Base-by-base conservation (phyloP, 306 rosid genomes). In the Trifolium fragiferum region DNA sequence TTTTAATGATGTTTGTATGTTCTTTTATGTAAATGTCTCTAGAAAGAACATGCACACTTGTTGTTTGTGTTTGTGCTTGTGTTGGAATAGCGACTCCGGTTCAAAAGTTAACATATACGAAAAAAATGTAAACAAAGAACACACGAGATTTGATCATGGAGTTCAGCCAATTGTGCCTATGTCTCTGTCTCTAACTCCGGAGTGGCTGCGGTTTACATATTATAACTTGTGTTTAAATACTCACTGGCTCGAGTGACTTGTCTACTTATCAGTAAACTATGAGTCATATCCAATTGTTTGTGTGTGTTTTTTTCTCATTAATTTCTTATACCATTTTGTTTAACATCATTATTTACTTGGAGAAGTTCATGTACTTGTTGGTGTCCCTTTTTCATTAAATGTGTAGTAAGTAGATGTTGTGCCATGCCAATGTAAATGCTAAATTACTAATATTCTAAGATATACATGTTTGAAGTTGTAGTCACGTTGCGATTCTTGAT, bases 321-420 rank as follows among this genome's bases (percentile, higher is more conserved):
- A 14, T 67, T 80, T 76, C 23, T 60, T 73, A 62, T 32, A 50
- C 76, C 60, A 43, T 53, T 72, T 72, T 27, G 12, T 72, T 76
- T 76, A 25, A 44, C 53, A n/a, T 63, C 20, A 15, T 50, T 81
- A 68, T 73, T 81, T 61, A 63, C 73, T 74, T 74, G 47, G 16
- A 47, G 75, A 73, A 71, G 60, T 50, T 76, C 41, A 69, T 76
- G 49, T 27, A 35, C 19, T 66, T 19, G 49, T 68, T 62, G 54
- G 61, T 68, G 15, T 55, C 30, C 14, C 59, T 40, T 62, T 46
- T 32, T 78, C 33, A 30, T 61, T 64, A 37, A 50, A 59, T 46
- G 62, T 44, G 67, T 19, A 35, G 54, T 23, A 55, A 20, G 64
- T 35, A 57, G 44, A 65, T 44, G 75, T n/a, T 20, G 49, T 55